A percentile compares a stretch with the other conserved stretches of the same genome.
These are phyloP conservation scores for Westerdykella aurantiaca DNA, from an alignment of 2,329 filamentous ascomycete species.

Conservation along the genomic window DNA sequence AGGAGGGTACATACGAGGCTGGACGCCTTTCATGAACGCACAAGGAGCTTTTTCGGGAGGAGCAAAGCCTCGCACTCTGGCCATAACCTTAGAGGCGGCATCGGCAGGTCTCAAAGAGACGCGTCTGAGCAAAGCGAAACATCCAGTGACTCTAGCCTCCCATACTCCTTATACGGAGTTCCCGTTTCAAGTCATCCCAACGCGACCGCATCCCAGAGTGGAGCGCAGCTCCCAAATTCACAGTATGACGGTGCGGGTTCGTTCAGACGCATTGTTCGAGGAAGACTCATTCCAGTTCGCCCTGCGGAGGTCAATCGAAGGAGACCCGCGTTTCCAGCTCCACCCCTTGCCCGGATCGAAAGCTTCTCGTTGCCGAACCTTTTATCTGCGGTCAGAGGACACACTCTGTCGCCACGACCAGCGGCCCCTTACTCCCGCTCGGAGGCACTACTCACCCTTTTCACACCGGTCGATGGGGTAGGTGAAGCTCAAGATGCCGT, in stretches of 20 bases:
- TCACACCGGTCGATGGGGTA: slow-evolving; percentile 1
- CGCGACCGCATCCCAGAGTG: slow-evolving; percentile 12
- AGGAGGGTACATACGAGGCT: slow-evolving; percentile 1
- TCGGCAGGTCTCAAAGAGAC: not conserved
- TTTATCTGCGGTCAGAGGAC: slow-evolving; percentile 1
- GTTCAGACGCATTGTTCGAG: slow-evolving; percentile 13
- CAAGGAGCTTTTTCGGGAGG: not conserved
- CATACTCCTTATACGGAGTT: slow-evolving; percentile 31
- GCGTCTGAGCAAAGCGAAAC: slow-evolving; percentile 14
- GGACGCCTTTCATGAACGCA: not conserved
- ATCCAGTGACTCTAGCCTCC: slow-evolving; percentile 21
- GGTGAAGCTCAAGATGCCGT: slow-evolving; percentile 13
- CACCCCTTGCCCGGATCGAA: slow-evolving; percentile 5
- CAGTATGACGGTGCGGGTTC: slow-evolving; percentile 20
- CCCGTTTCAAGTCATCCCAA: slow-evolving; percentile 23
- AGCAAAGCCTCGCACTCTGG: not conserved
- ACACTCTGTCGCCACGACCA: slow-evolving; percentile 13
- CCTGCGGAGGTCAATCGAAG: slow-evolving; percentile 7
- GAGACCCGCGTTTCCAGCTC: slow-evolving; percentile 2
- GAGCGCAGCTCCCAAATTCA: slow-evolving; percentile 5
- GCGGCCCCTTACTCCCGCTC: slow-evolving; percentile 18
- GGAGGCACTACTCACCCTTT: slow-evolving; percentile 6
- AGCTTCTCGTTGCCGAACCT: slow-evolving; percentile 13
- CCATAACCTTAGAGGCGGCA: too few species aligned
- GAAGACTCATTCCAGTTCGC: slow-evolving; percentile 18